phyloP scores from a whole-genome alignment of 2,329 filamentous ascomycete genomes.

The Pseudomassariella vexata region DNA sequence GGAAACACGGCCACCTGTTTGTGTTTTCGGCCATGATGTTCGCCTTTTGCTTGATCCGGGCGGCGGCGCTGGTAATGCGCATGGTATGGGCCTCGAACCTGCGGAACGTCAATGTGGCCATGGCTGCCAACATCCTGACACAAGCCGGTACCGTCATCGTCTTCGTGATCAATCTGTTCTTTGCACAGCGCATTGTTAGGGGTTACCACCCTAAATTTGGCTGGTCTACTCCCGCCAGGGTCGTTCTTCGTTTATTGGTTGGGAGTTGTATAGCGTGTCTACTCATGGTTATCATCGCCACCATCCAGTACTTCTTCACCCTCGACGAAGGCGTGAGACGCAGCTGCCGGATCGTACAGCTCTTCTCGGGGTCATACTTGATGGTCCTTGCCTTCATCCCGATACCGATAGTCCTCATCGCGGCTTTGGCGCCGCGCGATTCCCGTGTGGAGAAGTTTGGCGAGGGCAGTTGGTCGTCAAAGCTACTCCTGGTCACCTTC shows the following conservation, averaged over 20 bases:
- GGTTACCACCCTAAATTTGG: slow-evolving; percentile 29
- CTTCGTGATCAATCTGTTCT: slow-evolving; percentile 31
- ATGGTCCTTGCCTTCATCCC: slow-evolving; percentile 22
- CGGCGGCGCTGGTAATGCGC: slow-evolving; percentile 27
- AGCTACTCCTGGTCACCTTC: slow-evolving; percentile 45
- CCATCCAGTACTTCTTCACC: slow-evolving; percentile 22
- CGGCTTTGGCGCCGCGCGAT: slow-evolving; percentile 11
- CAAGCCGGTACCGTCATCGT: slow-evolving; percentile 29
- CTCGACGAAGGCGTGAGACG: slow-evolving; percentile 11
- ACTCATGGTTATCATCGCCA: slow-evolving; percentile 24
- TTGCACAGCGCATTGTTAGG: slow-evolving; percentile 31
- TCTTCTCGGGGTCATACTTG: slow-evolving; percentile 19
- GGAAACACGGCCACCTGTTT: slow-evolving; percentile 30
- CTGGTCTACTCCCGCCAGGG: slow-evolving; percentile 24
- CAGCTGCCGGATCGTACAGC: slow-evolving; percentile 18
- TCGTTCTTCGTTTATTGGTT: slow-evolving; percentile 20
- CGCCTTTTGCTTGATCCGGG: slow-evolving; percentile 29
- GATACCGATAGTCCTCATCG: slow-evolving; percentile 21
- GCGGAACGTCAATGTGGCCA: slow-evolving; percentile 22
- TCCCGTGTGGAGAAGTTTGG: slow-evolving; percentile 47
- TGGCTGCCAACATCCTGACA: slow-evolving; percentile 28
- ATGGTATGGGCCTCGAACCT: slow-evolving; percentile 25
- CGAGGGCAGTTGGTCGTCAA: slow-evolving; percentile 44
- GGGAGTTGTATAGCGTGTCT: slow-evolving; percentile 19
- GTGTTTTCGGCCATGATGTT: slow-evolving; percentile 28